Evolutionary conservation across 495 filamentous ascomycete genomes (phyloP), one percentile per base, ranked within the genome.

Genomic region (Glutinoglossum americanum): DNA sequence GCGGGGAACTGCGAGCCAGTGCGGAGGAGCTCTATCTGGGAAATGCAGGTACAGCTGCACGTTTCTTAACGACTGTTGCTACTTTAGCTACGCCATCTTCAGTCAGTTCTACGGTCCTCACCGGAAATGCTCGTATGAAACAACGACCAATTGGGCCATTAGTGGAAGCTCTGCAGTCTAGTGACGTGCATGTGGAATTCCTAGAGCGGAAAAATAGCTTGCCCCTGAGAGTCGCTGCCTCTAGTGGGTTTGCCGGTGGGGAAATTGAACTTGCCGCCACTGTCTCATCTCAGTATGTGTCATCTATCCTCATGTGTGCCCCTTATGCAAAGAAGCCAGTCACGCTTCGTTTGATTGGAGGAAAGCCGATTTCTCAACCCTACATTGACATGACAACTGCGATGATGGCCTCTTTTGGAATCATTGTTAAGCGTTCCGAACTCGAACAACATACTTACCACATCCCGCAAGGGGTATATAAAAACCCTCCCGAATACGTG

Each of bases 331-430:
- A 90, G 69, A 80, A 89, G 62, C 86, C 92, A 1, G 89, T 97
- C 28, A 95, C 87, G 7, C 72, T 99, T 60, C 82, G 81, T 9
- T 73, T 99, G 49, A 83, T 95, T 44, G 90, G 90, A 44, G 92
- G 89, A 56, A 94, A 93, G 71, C 89, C 90, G 2, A 95, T 97
- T 60, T 96, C 90, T 0, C 88, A 96, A 67, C 83, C 83, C 17
- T 99, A 99, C 65, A 97, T 97, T 65, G 89, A 97, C 63, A 96
- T 99, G 89, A 99, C 92, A 17, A 89, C 87, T 15, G 78, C 87
- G 21, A 97, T 99, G 89, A 99, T 99, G 92, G 77, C 81, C 33
- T 78, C 81, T 5, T 99, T 99, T 64, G 92, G 92, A 41, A 80
- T 97, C 55, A 67, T 82, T 35, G 90, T 96, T 35, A 70, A 77